A percentile compares a stretch with the other conserved stretches of the same genome.
These are phyloP conservation scores for Earliella scabrosa DNA, from an alignment of 1,284 basidiomycete genomes.

Conservation along the genomic window DNA sequence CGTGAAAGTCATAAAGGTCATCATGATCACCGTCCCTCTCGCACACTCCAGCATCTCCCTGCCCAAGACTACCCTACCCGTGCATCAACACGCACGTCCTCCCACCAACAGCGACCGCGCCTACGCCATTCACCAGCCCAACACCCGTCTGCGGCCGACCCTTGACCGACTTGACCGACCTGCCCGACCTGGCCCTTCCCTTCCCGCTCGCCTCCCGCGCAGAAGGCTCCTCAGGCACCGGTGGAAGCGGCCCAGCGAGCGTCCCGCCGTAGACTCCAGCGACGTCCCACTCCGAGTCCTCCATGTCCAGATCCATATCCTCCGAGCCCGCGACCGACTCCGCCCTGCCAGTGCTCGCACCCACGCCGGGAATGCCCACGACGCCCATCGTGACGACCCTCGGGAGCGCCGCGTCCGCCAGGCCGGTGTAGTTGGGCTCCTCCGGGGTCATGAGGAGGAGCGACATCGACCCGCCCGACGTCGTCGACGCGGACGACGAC, in stretches of 20 bases:
- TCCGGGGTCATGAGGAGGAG: conserved; percentile 29
- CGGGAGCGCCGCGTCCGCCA: conserved; percentile 20
- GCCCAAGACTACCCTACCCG: conserved; percentile 6
- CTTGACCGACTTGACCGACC: neutral
- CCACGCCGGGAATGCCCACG: neutral
- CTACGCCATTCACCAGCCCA: neutral
- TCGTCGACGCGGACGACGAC: conserved; percentile 17
- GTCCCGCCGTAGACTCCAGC: conserved; percentile 30
- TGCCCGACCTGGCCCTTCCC: too few species aligned
- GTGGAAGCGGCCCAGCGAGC: neutral
- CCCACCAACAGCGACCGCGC: conserved; percentile 20
- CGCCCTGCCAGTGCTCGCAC: neutral
- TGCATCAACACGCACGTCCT: conserved; percentile 31
- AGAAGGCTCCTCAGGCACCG: neutral
- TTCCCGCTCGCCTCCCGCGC: neutral
- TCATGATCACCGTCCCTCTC: too few species aligned
- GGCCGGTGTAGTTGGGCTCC: conserved; percentile 8
- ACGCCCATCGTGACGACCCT: neutral
- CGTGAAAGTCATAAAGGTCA: too few species aligned
- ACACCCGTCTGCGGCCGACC: conserved; percentile 1
- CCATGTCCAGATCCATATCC: conserved; percentile 14
- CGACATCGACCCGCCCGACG: conserved; percentile 24
- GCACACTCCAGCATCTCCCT: neutral
- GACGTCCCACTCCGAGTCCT: conserved; percentile 34
- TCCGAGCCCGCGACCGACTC: conserved; percentile 3